phyloP scores from a whole-genome alignment of 2,329 filamentous ascomycete genomes.

The Erysiphe neolycopersici region DNA sequence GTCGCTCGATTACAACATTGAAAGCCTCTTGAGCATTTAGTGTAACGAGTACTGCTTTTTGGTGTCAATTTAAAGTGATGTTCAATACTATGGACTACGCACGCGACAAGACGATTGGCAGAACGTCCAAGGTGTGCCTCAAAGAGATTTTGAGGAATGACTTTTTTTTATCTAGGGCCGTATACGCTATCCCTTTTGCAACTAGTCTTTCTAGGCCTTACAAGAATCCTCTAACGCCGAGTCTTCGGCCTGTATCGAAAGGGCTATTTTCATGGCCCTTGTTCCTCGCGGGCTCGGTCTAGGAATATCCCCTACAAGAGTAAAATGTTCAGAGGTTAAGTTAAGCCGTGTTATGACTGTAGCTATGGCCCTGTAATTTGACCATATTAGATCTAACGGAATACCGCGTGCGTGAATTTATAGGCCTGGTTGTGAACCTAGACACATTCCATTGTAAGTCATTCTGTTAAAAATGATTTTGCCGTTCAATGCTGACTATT shows the following conservation, averaged over 20 bases:
- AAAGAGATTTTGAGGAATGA: no score
- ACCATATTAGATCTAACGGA: background rate
- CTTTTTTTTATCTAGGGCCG: no score
- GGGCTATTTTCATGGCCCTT: background rate
- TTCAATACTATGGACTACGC: no score
- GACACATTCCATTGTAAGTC: background rate
- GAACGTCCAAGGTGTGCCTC: no score
- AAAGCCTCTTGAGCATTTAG: background rate
- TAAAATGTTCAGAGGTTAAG: background rate
- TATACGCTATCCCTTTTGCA: no score
- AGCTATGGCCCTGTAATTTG: background rate
- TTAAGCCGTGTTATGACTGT: background rate
- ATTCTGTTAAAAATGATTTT: background rate
- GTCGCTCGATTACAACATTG: no score
- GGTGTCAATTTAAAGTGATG: no score
- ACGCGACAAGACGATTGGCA: no score
- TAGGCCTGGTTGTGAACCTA: background rate
- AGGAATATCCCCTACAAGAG: background rate
- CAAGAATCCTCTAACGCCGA: background rate
- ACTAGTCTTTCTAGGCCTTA: background rate
- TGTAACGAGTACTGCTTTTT: no score
- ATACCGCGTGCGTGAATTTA: background rate
- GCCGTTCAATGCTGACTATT: background rate
- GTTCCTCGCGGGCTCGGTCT: background rate
- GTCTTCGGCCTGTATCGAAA: background rate